These are phyloP conservation scores for Mariannaea elegans DNA, from an alignment of 2,329 filamentous ascomycete species.

Conservation along the genomic window DNA sequence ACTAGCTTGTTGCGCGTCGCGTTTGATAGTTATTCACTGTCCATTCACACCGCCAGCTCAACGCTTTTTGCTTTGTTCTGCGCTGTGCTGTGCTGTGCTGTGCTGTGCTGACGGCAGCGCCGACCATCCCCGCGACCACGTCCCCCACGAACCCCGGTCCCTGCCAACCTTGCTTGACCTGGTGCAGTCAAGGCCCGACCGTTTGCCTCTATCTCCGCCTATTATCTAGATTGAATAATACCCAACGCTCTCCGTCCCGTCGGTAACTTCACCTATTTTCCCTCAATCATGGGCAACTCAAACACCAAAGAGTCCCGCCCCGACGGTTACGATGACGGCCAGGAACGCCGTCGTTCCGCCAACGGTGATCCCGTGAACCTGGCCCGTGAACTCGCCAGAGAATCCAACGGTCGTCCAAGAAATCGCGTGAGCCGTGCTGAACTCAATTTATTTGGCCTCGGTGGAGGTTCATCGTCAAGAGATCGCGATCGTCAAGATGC, in stretches of 20 bases:
- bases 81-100: neutral
- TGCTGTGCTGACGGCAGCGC: conserved; percentile 14
- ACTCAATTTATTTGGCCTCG: conserved; percentile 56
- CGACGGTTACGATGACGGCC: conserved; percentile 36
- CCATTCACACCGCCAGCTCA: conserved; percentile 13
- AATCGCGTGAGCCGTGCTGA: conserved; percentile 54
- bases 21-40: neutral
- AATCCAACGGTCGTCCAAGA: conserved; percentile 32
- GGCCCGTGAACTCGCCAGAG: conserved; percentile 33
- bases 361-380: conserved; percentile 32
- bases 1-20: neutral
- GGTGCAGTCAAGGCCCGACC: conserved; percentile 8
- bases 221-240: conserved; percentile 1
- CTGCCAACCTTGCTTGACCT: conserved; percentile 13
- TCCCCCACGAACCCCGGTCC: conserved; percentile 19
- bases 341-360: conserved; percentile 33
- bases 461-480: conserved; percentile 48
- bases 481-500: conserved; percentile 51
- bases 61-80: neutral
- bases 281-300: conserved; percentile 49
- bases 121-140: conserved; percentile 6
- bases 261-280: neutral
- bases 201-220: conserved; percentile 2
- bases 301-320: conserved; percentile 52
- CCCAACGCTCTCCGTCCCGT: conserved; percentile 16